A percentile compares a stretch with the other conserved stretches of the same genome.
Evolutionary conservation across 2,329 filamentous ascomycete species (phyloP).

Genomic region (Neurospora crassa): DNA sequence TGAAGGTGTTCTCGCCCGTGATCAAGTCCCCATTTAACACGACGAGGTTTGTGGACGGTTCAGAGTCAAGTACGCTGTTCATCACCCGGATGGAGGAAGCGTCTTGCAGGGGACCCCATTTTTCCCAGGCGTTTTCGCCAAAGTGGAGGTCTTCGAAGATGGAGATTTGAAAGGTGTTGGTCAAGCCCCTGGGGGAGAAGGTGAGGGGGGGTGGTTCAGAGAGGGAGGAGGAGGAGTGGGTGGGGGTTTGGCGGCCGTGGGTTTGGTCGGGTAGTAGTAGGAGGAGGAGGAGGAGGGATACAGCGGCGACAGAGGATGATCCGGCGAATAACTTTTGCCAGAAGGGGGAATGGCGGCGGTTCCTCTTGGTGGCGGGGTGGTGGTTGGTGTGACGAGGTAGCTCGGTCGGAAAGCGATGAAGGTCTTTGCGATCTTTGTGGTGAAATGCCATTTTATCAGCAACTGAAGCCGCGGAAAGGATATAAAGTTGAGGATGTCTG

Average conservation of each 20-base stretch:
- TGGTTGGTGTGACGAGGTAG: not conserved
- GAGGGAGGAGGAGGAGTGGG: not conserved
- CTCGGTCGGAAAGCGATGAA: not conserved
- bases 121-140: conserved; percentile 46
- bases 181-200: conserved; percentile 31
- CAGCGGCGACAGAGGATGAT: not conserved
- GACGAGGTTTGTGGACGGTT: conserved; percentile 34
- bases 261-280: not conserved
- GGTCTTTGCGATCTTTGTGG: not conserved
- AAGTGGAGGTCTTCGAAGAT: conserved; percentile 65
- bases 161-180: conserved; percentile 37
- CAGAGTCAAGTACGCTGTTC: conserved; percentile 24
- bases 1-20: conserved; percentile 45
- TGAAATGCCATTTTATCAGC: not conserved
- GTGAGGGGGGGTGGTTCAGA: conserved; percentile 4
- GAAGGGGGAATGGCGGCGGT: not conserved
- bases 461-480: not conserved
- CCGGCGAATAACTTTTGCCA: not conserved
- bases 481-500: not conserved
- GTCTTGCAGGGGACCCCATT: conserved; percentile 30
- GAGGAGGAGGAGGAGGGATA: not conserved
- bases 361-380: not conserved
- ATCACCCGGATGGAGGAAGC: conserved; percentile 26
- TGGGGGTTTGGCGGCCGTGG: not conserved
- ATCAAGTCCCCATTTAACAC: conserved; percentile 56